Percentiles rank a stretch among this genome's conserved stretches.
Conservation (phyloP, 495 filamentous ascomycete genomes). For the Melanomma pulvis-pyrius region DNA sequence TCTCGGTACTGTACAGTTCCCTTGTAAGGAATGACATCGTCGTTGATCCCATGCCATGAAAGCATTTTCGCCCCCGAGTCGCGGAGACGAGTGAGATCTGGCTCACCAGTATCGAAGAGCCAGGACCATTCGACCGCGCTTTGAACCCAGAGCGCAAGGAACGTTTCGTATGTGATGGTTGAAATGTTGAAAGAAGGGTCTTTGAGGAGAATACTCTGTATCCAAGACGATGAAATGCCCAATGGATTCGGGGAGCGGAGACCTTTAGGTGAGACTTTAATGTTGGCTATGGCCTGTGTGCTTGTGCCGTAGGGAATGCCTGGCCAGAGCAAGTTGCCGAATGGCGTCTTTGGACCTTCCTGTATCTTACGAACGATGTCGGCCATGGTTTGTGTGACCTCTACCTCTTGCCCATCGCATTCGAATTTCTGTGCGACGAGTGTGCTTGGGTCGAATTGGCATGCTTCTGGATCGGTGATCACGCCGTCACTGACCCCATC, state of each 20-base stretch:
- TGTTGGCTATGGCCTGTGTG: constrained; percentile 2
- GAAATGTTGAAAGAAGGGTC: constrained; percentile 32
- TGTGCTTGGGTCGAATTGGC: constrained; percentile 44
- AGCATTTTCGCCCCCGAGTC: constrained; percentile 51
- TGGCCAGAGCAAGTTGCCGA: constrained; percentile 26
- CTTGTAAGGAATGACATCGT: constrained; percentile 38
- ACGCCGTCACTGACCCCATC: constrained; percentile 50
- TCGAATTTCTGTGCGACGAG: constrained; percentile 42
- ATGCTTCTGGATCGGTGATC: constrained; percentile 44
- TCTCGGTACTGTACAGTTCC: constrained; percentile 41
- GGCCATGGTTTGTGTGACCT: constrained; percentile 23
- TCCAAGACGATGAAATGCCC: constrained; percentile 23
- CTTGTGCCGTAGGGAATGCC: constrained; percentile 31
- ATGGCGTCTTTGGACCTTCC: constrained; percentile 32
- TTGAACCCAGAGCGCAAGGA: constrained; percentile 36
- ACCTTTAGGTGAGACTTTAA: constrained; percentile 3
- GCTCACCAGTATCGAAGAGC: constrained; percentile 45
- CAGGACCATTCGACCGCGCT: constrained; percentile 41
- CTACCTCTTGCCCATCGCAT: constrained; percentile 30
- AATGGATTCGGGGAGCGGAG: constrained; percentile 21
- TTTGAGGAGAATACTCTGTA: constrained; percentile 32
- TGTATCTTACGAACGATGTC: constrained; percentile 36
- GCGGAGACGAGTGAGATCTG: constrained; percentile 49
- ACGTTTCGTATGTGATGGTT: constrained; percentile 27
- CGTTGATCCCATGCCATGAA: constrained; percentile 49